Conservation (phyloP, 495 filamentous ascomycete genomes). For the Thozetella sp. region DNA sequence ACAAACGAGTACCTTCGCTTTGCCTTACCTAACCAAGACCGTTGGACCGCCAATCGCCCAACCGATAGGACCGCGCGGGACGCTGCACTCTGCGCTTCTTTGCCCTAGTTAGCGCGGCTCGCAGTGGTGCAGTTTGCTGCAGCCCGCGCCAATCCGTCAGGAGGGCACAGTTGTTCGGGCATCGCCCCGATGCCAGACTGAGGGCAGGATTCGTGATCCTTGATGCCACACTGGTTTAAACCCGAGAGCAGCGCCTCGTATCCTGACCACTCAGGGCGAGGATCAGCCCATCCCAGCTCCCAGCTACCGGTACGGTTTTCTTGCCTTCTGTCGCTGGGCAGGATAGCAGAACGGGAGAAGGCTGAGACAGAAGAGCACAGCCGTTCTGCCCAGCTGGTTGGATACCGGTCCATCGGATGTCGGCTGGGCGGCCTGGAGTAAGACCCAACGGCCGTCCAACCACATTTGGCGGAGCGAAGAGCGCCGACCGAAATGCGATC, state of each 20-base stretch:
- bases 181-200: too few relatives aligned
- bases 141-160: background rate
- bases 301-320: background rate
- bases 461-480: conserved; percentile 9
- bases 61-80: too few relatives aligned
- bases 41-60: too few relatives aligned
- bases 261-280: background rate
- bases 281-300: background rate
- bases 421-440: background rate
- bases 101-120: background rate
- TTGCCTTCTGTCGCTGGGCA: background rate
- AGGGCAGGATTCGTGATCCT: background rate
- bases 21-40: too few relatives aligned
- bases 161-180: background rate
- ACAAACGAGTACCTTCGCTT: too few relatives aligned
- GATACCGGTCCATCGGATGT: too few relatives aligned
- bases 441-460: background rate
- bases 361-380: background rate
- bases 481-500: background rate
- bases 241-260: too few relatives aligned
- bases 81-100: too few relatives aligned
- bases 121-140: background rate
- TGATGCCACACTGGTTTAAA: background rate
- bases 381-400: background rate
- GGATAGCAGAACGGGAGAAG: too few relatives aligned